Percentiles rank a stretch among this genome's conserved stretches.
These are phyloP conservation scores for Colletotrichum siamense DNA, from an alignment of 2,329 filamentous ascomycete genomes.

Conservation along the genomic window DNA sequence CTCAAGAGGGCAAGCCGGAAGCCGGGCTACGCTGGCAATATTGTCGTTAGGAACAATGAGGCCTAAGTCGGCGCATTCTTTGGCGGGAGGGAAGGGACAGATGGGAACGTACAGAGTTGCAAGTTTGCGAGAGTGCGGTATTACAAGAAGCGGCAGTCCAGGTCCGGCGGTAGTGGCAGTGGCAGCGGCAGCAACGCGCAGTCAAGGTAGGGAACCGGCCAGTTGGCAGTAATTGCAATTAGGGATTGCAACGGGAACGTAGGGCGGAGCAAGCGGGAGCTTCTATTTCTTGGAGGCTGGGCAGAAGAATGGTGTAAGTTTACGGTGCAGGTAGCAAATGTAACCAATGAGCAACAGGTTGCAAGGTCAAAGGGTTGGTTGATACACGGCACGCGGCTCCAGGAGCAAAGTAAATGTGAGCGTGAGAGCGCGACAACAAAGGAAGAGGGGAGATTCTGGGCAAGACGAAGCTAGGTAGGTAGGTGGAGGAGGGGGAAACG, in stretches of 20 bases:
- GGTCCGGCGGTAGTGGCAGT: background rate
- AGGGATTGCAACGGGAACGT: background rate
- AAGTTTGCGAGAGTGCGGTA: background rate
- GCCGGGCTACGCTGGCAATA: background rate
- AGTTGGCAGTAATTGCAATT: background rate
- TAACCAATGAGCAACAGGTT: constrained; percentile 7
- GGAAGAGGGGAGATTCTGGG: constrained; percentile 1
- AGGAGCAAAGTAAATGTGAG: background rate
- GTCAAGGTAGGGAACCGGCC: background rate
- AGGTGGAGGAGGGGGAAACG: constrained; percentile 2
- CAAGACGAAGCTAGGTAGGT: background rate
- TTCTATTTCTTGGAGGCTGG: constrained; percentile 11
- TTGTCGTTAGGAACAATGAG: constrained; percentile 22
- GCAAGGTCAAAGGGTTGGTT: constrained; percentile 14
- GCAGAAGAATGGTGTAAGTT: constrained; percentile 15
- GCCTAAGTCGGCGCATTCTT: background rate
- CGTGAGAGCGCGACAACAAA: background rate
- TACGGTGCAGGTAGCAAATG: constrained; percentile 1
- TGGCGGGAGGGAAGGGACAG: background rate
- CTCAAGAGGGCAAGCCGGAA: background rate
- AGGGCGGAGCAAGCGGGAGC: constrained; percentile 7
- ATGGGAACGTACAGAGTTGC: background rate
- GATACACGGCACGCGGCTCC: background rate
- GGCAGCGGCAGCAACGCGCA: background rate
- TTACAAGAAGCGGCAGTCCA: background rate